Base-by-base conservation (phyloP, 441 rosid species). In the Gossypium lobatum region DNA sequence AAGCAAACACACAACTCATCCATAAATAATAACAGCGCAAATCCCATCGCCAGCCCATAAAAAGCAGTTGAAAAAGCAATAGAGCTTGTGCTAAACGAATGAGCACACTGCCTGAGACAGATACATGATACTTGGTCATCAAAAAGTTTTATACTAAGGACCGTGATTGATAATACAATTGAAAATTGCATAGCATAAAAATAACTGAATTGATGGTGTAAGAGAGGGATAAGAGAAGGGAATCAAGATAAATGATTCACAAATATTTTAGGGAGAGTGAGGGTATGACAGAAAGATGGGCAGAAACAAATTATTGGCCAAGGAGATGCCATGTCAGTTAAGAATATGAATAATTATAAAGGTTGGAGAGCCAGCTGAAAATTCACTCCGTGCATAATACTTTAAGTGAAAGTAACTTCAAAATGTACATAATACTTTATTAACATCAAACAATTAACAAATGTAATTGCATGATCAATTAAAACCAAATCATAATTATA, bases 41-140 rank as follows among this genome's bases (percentile, higher is more conserved):
- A 79, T 70, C 97, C 97, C 69, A 80, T 61, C 64, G 89, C 88
- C 81, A 82, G 62, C 78, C 88, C 93, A 76, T 78, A 73, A 69
- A 88, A 79, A 79, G 85, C 80, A 57, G 75, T 79, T 75, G 97
- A 89, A 65, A 89, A 81, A 83, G 85, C 78, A 83, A 46, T 76
- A 42, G 77, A 52, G 46, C 85, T 81, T 55, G 79, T 76, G 83
- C 82, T 79, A 72, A 95, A 85, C 65, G 89, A 84, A 85, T 83
- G 87, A 76, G 84, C 77, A 78, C 78, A 81, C 85, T 85, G 85
- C 94, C 99, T 95, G 96, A 87, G 85, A 78, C 39, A 80, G 71
- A 79, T 62, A 71, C 61, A 74, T 73, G 75, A 74, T 71, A 65
- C 45, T 64, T 58, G 10, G 53, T 64, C 64, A 55, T 57, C 76